Conservation (phyloP, 176 grass and related monocot species). For the Lolium rigidum region DNA sequence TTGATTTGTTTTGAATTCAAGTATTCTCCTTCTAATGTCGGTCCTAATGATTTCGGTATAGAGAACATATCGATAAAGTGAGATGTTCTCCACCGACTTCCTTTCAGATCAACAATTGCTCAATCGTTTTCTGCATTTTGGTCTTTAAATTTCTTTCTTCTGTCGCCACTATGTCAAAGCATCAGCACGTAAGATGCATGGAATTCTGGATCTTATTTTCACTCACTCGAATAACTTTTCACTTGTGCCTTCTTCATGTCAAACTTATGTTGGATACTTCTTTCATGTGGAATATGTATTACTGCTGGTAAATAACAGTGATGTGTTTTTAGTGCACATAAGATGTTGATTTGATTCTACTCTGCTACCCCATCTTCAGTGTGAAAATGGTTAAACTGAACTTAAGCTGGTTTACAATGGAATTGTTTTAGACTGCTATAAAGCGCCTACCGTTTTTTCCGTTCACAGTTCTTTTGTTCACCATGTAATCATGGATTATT, state of each 20-base stretch:
- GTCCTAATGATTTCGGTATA: not conserved
- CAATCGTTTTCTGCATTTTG: not conserved
- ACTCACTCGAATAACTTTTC: not conserved
- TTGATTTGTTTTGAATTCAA: not conserved
- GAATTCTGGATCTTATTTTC: not conserved
- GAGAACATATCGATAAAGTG: not conserved
- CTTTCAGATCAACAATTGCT: not conserved
- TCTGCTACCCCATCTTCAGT: not conserved
- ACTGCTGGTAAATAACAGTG: not conserved
- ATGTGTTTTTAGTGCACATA: not conserved
- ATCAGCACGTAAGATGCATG: not conserved
- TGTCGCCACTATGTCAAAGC: not conserved
- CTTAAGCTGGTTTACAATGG: not conserved
- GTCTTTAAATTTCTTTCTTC: not conserved
- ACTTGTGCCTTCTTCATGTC: no score
- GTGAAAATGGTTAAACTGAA: not conserved
- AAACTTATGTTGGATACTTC: not conserved
- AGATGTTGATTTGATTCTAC: not conserved
- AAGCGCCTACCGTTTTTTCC: not conserved
- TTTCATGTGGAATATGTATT: not conserved
- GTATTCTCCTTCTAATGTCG: not conserved
- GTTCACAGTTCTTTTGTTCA: not conserved
- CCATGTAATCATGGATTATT: constrained; percentile 23
- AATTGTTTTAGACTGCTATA: constrained; percentile 1
- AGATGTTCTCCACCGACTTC: not conserved